These are phyloP conservation scores for Butyriboletus loyo DNA, from an alignment of 768 basidiomycete genomes.

Conservation along the genomic window DNA sequence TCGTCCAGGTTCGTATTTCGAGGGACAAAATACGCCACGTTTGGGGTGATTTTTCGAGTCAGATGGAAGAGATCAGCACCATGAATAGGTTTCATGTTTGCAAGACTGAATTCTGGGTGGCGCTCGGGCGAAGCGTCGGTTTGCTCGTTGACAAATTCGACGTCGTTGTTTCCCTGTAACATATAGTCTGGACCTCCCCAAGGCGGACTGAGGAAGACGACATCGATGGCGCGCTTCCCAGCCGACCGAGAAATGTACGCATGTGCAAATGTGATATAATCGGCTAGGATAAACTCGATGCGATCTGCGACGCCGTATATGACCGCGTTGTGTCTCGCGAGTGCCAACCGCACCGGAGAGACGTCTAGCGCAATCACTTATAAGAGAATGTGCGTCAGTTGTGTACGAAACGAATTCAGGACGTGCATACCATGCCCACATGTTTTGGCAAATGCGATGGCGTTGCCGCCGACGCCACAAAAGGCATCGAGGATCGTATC, in stretches of 20 bases:
- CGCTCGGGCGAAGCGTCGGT: conserved; percentile 10
- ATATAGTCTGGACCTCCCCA: conserved; percentile 90
- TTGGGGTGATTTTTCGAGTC: conserved; percentile 65
- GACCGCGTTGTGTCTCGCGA: conserved; percentile 90
- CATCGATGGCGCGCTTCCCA: conserved; percentile 62
- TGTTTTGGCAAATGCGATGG: conserved; percentile 94
- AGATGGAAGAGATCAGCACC: conserved; percentile 81
- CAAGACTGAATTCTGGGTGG: conserved; percentile 64
- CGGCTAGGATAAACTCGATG: conserved; percentile 89
- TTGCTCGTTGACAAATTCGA: background rate
- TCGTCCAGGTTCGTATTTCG: conserved; percentile 76
- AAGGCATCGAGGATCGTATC: conserved; percentile 89
- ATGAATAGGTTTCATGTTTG: conserved; percentile 72
- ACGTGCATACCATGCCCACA: conserved; percentile 80
- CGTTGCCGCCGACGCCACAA: conserved; percentile 96
- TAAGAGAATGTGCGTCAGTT: background rate
- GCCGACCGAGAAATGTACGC: conserved; percentile 38
- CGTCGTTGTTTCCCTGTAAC: conserved; percentile 14
- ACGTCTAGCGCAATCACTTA: conserved; percentile 93
- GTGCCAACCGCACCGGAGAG: conserved; percentile 76
- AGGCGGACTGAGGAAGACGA: conserved; percentile 90
- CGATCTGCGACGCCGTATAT: conserved; percentile 94
- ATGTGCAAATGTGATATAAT: conserved; percentile 79
- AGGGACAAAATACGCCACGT: conserved; percentile 89
- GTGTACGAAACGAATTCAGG: background rate